Percentiles rank a stretch among this genome's conserved stretches.
These are phyloP conservation scores for Cornus florida DNA, from an alignment of 148 eudicot species.

Conservation along the genomic window DNA sequence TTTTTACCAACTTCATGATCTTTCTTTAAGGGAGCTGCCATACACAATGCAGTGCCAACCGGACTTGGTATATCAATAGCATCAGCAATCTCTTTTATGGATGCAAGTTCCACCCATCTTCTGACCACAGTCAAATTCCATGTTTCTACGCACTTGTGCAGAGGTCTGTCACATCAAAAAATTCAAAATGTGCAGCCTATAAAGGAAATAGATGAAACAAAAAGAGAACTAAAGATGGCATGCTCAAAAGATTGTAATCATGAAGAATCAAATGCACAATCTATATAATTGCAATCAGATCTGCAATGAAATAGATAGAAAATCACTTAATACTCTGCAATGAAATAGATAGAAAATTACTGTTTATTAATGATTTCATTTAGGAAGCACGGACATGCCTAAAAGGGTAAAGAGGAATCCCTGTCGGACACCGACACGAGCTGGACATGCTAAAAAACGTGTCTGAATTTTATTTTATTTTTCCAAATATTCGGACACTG, in stretches of 20 bases:
- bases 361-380: too few relatives aligned
- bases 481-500: too few relatives aligned
- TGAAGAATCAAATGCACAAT: not conserved
- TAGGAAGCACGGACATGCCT: too few relatives aligned
- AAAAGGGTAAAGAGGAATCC: too few relatives aligned
- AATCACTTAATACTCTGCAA: not conserved
- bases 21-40: constrained; percentile 94
- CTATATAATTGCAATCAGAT: not conserved
- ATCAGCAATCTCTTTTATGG: constrained; percentile 66
- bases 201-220: not conserved
- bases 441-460: too few relatives aligned
- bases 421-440: too few relatives aligned
- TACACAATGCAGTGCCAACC: constrained; percentile 87
- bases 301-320: not conserved
- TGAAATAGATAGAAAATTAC: not conserved
- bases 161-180: constrained; percentile 61
- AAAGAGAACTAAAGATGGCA: not conserved
- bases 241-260: constrained; percentile 4
- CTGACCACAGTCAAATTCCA: constrained; percentile 90
- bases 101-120: constrained; percentile 91
- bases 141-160: constrained; percentile 81
- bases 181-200: constrained; percentile 7
- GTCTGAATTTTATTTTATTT: too few relatives aligned
- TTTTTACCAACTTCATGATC: constrained; percentile 83
- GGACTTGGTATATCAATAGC: constrained; percentile 82